phyloP scores from a whole-genome alignment of 257 asterid genomes.

The Solanum megistacrolobum region DNA sequence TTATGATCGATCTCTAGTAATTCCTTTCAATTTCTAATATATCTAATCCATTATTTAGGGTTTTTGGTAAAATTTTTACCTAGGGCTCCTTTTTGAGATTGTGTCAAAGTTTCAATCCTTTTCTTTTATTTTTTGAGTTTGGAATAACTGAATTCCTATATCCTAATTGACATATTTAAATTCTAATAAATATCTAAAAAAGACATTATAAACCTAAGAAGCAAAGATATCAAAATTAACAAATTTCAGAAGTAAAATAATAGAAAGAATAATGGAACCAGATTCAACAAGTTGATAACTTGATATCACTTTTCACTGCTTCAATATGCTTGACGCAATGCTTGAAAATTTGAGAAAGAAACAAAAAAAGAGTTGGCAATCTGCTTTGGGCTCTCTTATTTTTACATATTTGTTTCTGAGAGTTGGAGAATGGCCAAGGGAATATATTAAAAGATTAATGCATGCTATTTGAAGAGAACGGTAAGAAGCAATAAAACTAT shows the following conservation, averaged over 20 bases:
- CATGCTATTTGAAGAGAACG: not conserved
- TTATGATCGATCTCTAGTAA: not conserved
- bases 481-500: not conserved
- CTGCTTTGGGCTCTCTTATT: not conserved
- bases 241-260: not conserved
- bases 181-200: not conserved
- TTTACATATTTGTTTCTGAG: not conserved
- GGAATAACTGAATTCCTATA: not conserved
- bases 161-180: not conserved
- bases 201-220: not conserved
- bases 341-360: not conserved
- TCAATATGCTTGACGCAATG: not conserved
- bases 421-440: not conserved
- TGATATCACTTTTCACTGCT: not conserved
- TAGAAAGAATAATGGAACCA: not conserved
- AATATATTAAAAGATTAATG: not conserved
- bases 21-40: not conserved
- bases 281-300: not conserved
- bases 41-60: not conserved
- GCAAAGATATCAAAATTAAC: not conserved
- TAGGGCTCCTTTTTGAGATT: not conserved
- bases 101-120: not conserved
- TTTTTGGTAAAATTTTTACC: not conserved
- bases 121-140: not conserved
- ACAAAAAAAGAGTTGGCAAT: not conserved